These are phyloP conservation scores for Neofusicoccum sp. DNA, from an alignment of 2,329 filamentous ascomycete genomes.

Conservation along the genomic window DNA sequence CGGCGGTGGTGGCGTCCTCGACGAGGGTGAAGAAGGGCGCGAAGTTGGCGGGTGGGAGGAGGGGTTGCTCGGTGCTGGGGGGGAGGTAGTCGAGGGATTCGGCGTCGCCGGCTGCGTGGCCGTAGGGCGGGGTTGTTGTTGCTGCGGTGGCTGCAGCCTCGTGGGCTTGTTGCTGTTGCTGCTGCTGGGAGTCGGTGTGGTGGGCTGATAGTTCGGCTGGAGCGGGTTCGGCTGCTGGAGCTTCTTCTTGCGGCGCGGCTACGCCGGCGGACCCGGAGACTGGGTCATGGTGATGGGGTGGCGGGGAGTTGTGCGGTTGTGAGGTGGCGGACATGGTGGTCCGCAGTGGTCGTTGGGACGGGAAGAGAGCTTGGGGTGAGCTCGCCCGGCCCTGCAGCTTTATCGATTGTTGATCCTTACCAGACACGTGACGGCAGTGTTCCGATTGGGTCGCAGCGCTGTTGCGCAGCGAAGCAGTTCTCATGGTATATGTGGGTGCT, in stretches of 20 bases:
- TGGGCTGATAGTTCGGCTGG: background rate
- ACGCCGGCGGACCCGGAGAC: background rate
- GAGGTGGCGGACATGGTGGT: slow-evolving; percentile 13
- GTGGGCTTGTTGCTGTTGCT: background rate
- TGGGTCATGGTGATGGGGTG: background rate
- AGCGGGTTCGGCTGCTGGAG: background rate
- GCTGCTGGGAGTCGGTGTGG: background rate
- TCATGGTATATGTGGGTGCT: no score
- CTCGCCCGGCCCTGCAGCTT: slow-evolving; percentile 13
- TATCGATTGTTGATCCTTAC: slow-evolving; percentile 17
- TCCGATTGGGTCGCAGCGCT: slow-evolving; percentile 1
- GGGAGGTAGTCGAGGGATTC: slow-evolving; percentile 9
- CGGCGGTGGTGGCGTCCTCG: slow-evolving; percentile 68
- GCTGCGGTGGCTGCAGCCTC: background rate
- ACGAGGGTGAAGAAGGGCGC: slow-evolving; percentile 83
- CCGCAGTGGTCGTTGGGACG: slow-evolving; percentile 4
- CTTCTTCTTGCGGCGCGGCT: background rate
- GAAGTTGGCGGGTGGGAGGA: slow-evolving; percentile 47
- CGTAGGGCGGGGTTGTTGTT: background rate
- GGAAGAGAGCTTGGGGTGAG: slow-evolving; percentile 17
- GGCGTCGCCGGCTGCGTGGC: slow-evolving; percentile 10
- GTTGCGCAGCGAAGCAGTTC: no score
- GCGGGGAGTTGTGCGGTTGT: background rate
- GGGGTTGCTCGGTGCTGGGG: background rate
- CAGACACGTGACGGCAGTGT: slow-evolving; percentile 10